A percentile compares a stretch with the other conserved stretches of the same genome.
Evolutionary conservation across 2,329 filamentous ascomycete genomes (phyloP).

Genomic region (Cercospora zeina): DNA sequence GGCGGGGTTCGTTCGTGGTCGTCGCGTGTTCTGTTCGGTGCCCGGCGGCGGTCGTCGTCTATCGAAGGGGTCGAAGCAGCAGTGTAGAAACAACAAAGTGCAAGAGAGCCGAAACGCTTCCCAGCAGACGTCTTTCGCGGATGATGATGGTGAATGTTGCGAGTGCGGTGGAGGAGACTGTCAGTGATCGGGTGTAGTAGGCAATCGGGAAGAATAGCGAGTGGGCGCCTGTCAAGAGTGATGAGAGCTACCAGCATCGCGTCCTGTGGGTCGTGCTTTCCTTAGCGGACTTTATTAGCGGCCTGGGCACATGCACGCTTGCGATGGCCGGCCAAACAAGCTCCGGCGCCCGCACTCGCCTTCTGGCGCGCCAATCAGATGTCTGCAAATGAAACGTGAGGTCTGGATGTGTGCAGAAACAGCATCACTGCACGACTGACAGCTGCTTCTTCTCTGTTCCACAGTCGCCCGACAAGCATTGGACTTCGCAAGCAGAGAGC

Average conservation of each 20-base stretch:
- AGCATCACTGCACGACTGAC: background rate
- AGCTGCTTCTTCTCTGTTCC: background rate
- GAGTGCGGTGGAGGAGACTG: constrained; percentile 2
- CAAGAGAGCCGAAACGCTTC: constrained; percentile 3
- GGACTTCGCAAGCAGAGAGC: background rate
- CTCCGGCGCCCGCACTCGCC: constrained; percentile 10
- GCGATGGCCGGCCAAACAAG: constrained; percentile 8
- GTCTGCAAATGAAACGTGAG: background rate
- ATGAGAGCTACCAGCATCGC: background rate
- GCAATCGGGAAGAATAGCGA: background rate
- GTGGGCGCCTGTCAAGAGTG: constrained; percentile 1
- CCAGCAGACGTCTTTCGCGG: background rate
- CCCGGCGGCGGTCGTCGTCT: background rate
- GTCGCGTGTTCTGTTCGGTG: constrained; percentile 8
- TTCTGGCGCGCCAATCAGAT: background rate
- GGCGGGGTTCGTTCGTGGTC: background rate
- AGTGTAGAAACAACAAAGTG: background rate
- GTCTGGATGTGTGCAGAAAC: background rate
- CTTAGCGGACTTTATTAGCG: constrained; percentile 1
- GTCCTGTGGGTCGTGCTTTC: background rate
- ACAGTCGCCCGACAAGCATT: constrained; percentile 1
- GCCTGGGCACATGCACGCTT: constrained; percentile 5
- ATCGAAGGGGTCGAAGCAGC: background rate
- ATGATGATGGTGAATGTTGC: background rate
- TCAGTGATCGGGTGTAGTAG: background rate